Evolutionary conservation across 148 eudicot species (phyloP).

Genomic region (Rhododendron ovatum): DNA sequence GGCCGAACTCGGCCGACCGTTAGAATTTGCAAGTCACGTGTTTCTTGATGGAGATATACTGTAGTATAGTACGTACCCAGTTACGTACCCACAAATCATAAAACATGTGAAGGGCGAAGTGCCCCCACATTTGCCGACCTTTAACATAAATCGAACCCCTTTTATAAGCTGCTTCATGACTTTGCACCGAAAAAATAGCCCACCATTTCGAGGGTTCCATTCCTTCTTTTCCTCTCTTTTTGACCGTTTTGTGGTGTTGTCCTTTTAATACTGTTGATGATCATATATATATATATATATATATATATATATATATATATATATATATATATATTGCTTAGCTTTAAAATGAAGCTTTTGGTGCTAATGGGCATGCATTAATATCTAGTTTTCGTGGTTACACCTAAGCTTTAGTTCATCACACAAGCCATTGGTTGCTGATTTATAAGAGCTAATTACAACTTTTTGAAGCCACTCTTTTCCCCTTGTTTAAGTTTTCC

Average conservation of each 20-base stretch:
- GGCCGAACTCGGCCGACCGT: neutral
- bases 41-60: neutral
- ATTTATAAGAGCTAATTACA: neutral
- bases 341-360: slow-evolving; percentile 10
- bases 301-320: no score
- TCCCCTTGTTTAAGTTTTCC: slow-evolving; percentile 4
- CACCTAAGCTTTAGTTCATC: slow-evolving; percentile 23
- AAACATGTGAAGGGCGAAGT: neutral
- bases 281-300: no score
- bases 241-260: slow-evolving; percentile 3
- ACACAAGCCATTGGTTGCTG: slow-evolving; percentile 9
- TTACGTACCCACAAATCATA: neutral
- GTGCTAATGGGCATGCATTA: slow-evolving; percentile 6
- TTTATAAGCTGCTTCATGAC: neutral
- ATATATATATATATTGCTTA: neutral
- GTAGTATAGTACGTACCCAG: neutral
- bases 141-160: neutral
- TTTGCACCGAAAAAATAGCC: neutral
- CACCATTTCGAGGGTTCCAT: slow-evolving; percentile 6
- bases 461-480: neutral
- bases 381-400: slow-evolving; percentile 25
- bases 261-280: neutral
- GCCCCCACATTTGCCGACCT: neutral
- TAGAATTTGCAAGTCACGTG: neutral
- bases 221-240: slow-evolving; percentile 5